Percentiles rank a stretch among this genome's conserved stretches.
Evolutionary conservation across 352 stramenopile genomes (phyloP).

Genomic region (Phytophthora pluvialis): DNA sequence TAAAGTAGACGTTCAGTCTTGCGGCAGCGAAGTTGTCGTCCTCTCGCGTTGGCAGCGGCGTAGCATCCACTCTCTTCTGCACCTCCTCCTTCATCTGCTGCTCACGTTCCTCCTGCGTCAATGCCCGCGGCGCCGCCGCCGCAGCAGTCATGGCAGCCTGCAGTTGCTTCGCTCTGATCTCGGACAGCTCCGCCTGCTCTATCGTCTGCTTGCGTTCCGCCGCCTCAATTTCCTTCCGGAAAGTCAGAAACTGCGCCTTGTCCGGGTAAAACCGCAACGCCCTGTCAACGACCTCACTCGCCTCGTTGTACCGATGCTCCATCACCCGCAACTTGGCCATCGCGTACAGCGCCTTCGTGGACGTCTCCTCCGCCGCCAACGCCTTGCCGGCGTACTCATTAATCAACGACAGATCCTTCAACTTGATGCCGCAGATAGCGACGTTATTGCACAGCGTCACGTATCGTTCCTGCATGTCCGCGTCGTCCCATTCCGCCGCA

Average conservation of each 20-base stretch:
- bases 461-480: constrained; percentile 45
- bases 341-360: constrained; percentile 75
- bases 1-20: constrained; percentile 70
- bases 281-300: constrained; percentile 41
- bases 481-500: constrained; percentile 49
- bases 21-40: constrained; percentile 64
- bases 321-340: constrained; percentile 71
- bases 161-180: constrained; percentile 40
- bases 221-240: constrained; percentile 55
- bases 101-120: constrained; percentile 48
- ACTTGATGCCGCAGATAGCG: constrained; percentile 79
- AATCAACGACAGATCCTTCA: constrained; percentile 57
- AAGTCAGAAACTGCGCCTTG: constrained; percentile 57
- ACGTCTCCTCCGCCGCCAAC: constrained; percentile 48
- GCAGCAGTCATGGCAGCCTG: constrained; percentile 20
- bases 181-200: constrained; percentile 38
- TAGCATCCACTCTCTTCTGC: constrained; percentile 41
- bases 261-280: constrained; percentile 48
- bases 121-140: not conserved
- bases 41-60: constrained; percentile 58
- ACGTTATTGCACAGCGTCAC: constrained; percentile 82
- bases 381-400: constrained; percentile 67
- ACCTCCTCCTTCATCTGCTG: constrained; percentile 45
- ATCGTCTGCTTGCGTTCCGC: constrained; percentile 36
- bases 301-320: constrained; percentile 64